Base-by-base conservation (phyloP, 139 green algal species). In the Micractinium sp. region DNA sequence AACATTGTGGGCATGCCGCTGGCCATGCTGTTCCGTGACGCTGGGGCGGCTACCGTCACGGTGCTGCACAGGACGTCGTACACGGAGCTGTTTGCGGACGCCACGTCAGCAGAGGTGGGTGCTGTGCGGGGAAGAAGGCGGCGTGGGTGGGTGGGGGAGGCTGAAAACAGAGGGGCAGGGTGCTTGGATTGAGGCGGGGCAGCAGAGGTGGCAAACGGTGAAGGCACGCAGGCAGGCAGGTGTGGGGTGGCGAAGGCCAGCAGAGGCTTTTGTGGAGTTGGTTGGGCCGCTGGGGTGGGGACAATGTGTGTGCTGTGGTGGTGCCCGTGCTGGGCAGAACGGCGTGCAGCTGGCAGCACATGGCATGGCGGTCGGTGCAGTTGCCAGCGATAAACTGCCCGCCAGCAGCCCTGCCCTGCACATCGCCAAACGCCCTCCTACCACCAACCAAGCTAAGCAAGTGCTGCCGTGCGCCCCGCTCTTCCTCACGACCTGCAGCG, bases 1-100 rank as follows among this genome's bases (percentile, higher is more conserved):
- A 99, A 99, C 93, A 98, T 98, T 80, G 98, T 99, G 81, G 98
- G 98, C 77, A 97, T 98, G 92, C 98, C 98, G 38, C 94, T 98
- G 36, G 97, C 97, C 9, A 91, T 99, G 93, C 92, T 99, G 91
- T 94, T 99, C 14, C 89, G 96, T 82, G 94, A 97, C 87, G 86
- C 88, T 20, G 94, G 91, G 22, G 95, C 95, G 29, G 95, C 94
- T 12, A 94, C 95, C 12, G 96, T 98, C 14, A 97, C 96, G 16
- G 94, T 98, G 66, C 94, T 95, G 81, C 95, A 97, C 87, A 74
- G 90, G 75, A 90, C 47, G 36, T 92, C 91, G 1, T 92, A 91
- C 71, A 77, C 23, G 29, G 80, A 81, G 35, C 79, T 94, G 63
- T 94, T 94, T 88, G 14, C 38, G 25, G 92, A 90, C 13, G 79